phyloP scores from a whole-genome alignment of 108 stramenopile species.

The Fragilaria radians region DNA sequence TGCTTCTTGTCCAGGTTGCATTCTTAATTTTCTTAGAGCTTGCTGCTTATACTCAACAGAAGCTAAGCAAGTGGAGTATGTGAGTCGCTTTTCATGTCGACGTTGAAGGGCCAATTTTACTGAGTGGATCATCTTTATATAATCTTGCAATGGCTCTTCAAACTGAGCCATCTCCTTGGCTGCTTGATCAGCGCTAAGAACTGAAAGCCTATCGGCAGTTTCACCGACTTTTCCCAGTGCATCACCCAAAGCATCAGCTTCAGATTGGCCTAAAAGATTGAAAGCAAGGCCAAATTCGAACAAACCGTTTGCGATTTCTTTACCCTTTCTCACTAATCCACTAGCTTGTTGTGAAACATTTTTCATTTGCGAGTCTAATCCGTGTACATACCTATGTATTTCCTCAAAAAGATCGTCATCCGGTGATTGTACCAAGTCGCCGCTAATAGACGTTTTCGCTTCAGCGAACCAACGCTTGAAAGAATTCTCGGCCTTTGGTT shows the following conservation, averaged over 20 bases:
- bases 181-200: slow-evolving; percentile 74
- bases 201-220: slow-evolving; percentile 76
- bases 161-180: slow-evolving; percentile 82
- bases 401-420: slow-evolving; percentile 92
- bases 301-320: slow-evolving; percentile 88
- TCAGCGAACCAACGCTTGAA: slow-evolving; percentile 88
- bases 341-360: slow-evolving; percentile 87
- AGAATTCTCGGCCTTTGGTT: slow-evolving; percentile 17
- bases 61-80: slow-evolving; percentile 66
- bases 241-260: slow-evolving; percentile 79
- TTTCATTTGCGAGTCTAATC: slow-evolving; percentile 87
- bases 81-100: slow-evolving; percentile 85
- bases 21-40: slow-evolving; percentile 49
- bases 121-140: slow-evolving; percentile 88
- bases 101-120: slow-evolving; percentile 87
- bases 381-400: slow-evolving; percentile 85
- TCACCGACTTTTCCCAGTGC: slow-evolving; percentile 82
- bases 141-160: slow-evolving; percentile 93
- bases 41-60: slow-evolving; percentile 67
- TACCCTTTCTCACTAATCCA: slow-evolving; percentile 85
- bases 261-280: slow-evolving; percentile 90
- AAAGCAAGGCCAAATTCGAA: slow-evolving; percentile 97
- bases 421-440: slow-evolving; percentile 73
- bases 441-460: slow-evolving; percentile 72
- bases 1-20: slow-evolving; percentile 75